Evolutionary conservation across 371 early-diverging fungal species (phyloP).

Genomic region (Nosema muscidifuracis): DNA sequence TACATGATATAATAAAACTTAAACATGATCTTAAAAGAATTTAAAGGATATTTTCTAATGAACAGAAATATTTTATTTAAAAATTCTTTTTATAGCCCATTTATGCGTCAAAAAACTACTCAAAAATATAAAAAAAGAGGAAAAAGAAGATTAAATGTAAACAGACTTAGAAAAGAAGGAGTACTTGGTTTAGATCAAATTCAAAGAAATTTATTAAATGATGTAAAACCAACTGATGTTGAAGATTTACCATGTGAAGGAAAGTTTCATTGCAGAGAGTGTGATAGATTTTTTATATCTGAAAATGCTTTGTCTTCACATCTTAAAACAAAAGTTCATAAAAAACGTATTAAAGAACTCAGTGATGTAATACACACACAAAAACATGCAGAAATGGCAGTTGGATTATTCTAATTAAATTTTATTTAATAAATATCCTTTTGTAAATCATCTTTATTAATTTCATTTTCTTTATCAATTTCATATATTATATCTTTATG

Average conservation of each 20-base stretch:
- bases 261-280: constrained; percentile 38
- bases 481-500: neutral
- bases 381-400: constrained; percentile 32
- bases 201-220: constrained; percentile 12
- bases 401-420: constrained; percentile 12
- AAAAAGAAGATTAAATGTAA: constrained; percentile 2
- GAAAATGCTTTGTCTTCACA: constrained; percentile 24
- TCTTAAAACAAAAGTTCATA: constrained; percentile 25
- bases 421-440: neutral
- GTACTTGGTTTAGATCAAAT: constrained; percentile 13
- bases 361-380: constrained; percentile 11
- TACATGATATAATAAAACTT: no score
- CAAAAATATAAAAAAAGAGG: neutral
- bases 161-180: constrained; percentile 8
- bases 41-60: no score
- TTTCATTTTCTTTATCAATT: constrained; percentile 5
- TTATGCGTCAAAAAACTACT: neutral
- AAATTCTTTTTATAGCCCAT: neutral
- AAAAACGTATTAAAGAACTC: constrained; percentile 23
- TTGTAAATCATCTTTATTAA: neutral
- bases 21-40: no score
- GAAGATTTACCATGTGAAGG: constrained; percentile 26
- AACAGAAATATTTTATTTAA: no score
- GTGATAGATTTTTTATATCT: constrained; percentile 41
- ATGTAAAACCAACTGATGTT: neutral